A percentile compares a stretch with the other conserved stretches of the same genome.
These are phyloP conservation scores for Globomyces pollinis-pini DNA, from an alignment of 192 early-diverging fungal species.

Conservation along the genomic window DNA sequence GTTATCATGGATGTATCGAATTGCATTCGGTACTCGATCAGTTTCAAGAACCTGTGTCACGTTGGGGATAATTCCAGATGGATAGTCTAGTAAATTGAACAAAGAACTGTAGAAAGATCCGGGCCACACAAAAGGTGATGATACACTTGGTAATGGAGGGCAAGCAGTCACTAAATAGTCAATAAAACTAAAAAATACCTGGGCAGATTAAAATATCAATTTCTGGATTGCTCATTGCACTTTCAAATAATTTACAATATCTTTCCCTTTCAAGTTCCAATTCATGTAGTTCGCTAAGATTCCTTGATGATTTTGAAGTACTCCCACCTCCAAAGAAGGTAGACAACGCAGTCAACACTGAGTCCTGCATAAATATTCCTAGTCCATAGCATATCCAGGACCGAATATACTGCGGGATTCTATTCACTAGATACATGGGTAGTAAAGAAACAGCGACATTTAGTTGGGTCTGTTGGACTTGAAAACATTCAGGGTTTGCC, in stretches of 20 bases:
- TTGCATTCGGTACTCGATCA: not conserved
- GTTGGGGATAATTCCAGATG: not conserved
- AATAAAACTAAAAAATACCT: not conserved
- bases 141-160: conserved; percentile 1
- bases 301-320: not conserved
- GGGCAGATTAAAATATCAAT: conserved; percentile 7
- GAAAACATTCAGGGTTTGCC: not conserved
- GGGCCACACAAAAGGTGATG: conserved; percentile 4
- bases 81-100: not conserved
- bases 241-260: not conserved
- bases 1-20: conserved; percentile 7
- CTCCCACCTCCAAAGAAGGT: conserved; percentile 2
- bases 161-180: not conserved
- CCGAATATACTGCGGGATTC: no score
- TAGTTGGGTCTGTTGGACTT: not conserved
- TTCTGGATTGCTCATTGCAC: not conserved
- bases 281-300: not conserved
- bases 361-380: not conserved
- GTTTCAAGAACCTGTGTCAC: not conserved
- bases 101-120: conserved; percentile 2
- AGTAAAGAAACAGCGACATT: not conserved
- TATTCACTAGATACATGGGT: no score
- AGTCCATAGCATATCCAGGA: no score
- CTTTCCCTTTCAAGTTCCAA: not conserved
- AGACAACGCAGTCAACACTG: not conserved